Evolutionary conservation across 768 basidiomycete species (phyloP).

Genomic region (Postia placenta): DNA sequence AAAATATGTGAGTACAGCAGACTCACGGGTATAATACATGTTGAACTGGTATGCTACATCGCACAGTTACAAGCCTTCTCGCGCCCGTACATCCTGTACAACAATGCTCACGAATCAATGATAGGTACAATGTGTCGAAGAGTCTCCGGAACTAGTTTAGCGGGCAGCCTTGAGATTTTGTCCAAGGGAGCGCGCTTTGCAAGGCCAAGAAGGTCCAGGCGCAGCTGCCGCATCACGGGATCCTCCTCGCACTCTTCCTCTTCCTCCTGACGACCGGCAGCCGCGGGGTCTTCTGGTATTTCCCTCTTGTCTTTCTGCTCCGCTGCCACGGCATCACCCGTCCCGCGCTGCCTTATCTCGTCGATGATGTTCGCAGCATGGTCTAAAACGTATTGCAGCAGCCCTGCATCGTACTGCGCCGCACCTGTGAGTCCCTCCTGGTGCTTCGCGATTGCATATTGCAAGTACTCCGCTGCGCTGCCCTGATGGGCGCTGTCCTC

Average conservation of each 20-base stretch:
- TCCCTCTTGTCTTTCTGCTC: constrained; percentile 12
- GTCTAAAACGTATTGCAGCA: constrained; percentile 50
- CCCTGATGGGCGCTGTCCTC: constrained; percentile 21
- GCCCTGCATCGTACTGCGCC: constrained; percentile 23
- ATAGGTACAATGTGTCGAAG: constrained; percentile 61
- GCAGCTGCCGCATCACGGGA: constrained; percentile 45
- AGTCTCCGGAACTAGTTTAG: constrained; percentile 59
- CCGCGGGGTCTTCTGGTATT: constrained; percentile 7
- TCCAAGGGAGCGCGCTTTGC: constrained; percentile 75
- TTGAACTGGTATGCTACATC: no score
- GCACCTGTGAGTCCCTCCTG: constrained; percentile 19
- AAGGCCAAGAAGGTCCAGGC: constrained; percentile 70
- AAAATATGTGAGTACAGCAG: no score
- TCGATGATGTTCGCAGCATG: constrained; percentile 50
- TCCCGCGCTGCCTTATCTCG: constrained; percentile 25
- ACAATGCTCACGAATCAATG: no score
- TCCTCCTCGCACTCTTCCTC: constrained; percentile 33
- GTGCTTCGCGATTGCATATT: constrained; percentile 25
- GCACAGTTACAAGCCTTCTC: no score
- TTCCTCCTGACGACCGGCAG: constrained; percentile 1
- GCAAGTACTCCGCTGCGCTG: constrained; percentile 23
- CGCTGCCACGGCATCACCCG: constrained; percentile 1
- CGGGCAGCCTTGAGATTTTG: constrained; percentile 56
- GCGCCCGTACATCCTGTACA: no score
- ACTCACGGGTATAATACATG: no score